Conservation (phyloP, 148 eudicot genomes). For the Nepenthes mirabilis region DNA sequence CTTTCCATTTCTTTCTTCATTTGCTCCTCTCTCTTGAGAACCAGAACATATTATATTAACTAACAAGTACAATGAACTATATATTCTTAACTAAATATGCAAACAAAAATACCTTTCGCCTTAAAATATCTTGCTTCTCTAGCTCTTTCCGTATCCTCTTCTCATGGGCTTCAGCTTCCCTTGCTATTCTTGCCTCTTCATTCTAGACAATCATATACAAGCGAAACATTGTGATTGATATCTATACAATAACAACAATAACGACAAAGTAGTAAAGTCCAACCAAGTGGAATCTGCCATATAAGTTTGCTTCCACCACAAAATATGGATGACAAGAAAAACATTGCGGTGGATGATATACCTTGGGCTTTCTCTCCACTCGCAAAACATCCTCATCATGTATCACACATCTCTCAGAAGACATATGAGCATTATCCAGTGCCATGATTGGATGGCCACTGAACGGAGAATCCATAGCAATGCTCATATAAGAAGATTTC, state of each 20-base stretch:
- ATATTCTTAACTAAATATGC: background rate
- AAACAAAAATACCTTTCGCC: slow-evolving; percentile 55
- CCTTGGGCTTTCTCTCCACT: slow-evolving; percentile 81
- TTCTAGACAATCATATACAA: slow-evolving; percentile 22
- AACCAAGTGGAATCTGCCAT: background rate
- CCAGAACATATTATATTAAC: slow-evolving; percentile 10
- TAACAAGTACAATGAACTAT: background rate
- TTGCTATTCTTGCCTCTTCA: slow-evolving; percentile 79
- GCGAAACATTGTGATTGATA: background rate
- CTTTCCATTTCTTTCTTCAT: slow-evolving; percentile 94
- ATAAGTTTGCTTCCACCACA: background rate
- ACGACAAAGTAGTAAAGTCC: no score
- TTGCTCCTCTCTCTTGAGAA: slow-evolving; percentile 76
- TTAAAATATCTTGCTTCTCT: slow-evolving; percentile 81
- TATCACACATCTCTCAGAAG: slow-evolving; percentile 35
- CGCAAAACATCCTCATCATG: slow-evolving; percentile 54
- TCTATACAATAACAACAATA: no score
- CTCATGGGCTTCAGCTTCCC: slow-evolving; percentile 80
- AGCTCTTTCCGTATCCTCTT: slow-evolving; percentile 83
- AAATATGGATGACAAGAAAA: background rate
- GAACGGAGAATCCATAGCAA: slow-evolving; percentile 35
- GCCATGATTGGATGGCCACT: slow-evolving; percentile 36
- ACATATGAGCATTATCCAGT: slow-evolving; percentile 29
- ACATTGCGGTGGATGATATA: slow-evolving; percentile 5
- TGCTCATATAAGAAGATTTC: slow-evolving; percentile 22